Conservation (phyloP, 139 green algal genomes). For the Limnomonas spitsbergensis region DNA sequence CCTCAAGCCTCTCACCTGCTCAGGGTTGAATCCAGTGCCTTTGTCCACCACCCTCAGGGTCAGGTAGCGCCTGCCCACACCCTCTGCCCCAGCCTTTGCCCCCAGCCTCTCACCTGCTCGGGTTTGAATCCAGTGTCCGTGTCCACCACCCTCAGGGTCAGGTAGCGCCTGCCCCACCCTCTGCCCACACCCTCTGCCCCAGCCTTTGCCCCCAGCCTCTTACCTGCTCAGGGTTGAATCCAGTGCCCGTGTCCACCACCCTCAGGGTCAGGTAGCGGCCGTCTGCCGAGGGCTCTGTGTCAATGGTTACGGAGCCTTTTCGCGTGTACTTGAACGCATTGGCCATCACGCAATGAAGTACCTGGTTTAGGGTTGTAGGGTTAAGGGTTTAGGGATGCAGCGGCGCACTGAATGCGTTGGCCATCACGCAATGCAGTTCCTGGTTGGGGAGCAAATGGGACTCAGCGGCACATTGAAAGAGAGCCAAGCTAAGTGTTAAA, state of each 20-base stretch:
- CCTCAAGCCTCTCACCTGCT: slow-evolving; percentile 5
- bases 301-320: slow-evolving; percentile 32
- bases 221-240: slow-evolving; percentile 19
- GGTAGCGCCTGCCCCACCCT: not conserved
- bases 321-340: slow-evolving; percentile 54
- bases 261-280: slow-evolving; percentile 15
- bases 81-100: too few relatives aligned
- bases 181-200: too few relatives aligned
- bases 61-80: too few relatives aligned
- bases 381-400: not conserved
- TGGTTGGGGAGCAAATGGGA: not conserved
- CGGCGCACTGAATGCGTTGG: not conserved
- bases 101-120: slow-evolving; percentile 4
- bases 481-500: too few relatives aligned
- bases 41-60: slow-evolving; percentile 14
- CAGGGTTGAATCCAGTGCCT: slow-evolving; percentile 25
- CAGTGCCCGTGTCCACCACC: slow-evolving; percentile 15
- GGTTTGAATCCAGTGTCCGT: slow-evolving; percentile 26
- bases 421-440: slow-evolving; percentile 7
- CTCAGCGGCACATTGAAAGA: too few relatives aligned
- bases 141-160: slow-evolving; percentile 16
- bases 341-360: slow-evolving; percentile 28
- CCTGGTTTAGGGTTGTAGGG: too few relatives aligned
- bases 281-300: slow-evolving; percentile 4
- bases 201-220: too few relatives aligned